A percentile compares a stretch with the other conserved stretches of the same genome.
Evolutionary conservation across 371 early-diverging fungal genomes (phyloP).

Genomic region (Parasitella parasitica): DNA sequence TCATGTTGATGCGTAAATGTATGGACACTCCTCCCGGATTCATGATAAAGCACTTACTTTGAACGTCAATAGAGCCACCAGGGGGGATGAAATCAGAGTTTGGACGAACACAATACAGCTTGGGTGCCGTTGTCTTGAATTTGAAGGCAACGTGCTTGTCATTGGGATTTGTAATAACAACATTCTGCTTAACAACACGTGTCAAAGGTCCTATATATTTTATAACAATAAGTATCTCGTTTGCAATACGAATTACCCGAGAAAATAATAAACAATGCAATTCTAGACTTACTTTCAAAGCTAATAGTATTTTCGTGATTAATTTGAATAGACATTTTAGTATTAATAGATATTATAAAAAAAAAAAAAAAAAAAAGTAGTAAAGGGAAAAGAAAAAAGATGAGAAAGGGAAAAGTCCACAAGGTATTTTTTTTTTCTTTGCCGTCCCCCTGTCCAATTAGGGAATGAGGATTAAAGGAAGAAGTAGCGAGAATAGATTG

Average conservation of each 20-base stretch:
- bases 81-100: conserved; percentile 80
- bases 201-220: conserved; percentile 65
- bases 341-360: not conserved
- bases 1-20: too few relatives aligned
- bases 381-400: not conserved
- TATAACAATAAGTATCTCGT: not conserved
- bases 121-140: conserved; percentile 93
- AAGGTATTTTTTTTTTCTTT: not conserved
- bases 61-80: conserved; percentile 57
- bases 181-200: conserved; percentile 47
- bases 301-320: conserved; percentile 11
- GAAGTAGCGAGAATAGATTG: not conserved
- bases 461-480: not conserved
- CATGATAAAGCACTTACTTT: conserved; percentile 46
- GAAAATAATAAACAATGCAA: not conserved
- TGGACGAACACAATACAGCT: conserved; percentile 88
- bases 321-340: conserved; percentile 21
- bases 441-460: not conserved
- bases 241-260: too few relatives aligned
- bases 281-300: conserved; percentile 23
- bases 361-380: not conserved
- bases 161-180: conserved; percentile 60
- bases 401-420: not conserved
- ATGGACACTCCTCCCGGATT: too few relatives aligned
- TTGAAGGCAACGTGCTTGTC: conserved; percentile 74